These are phyloP conservation scores for Tolypocladium amazonense DNA, from an alignment of 2,329 filamentous ascomycete genomes.

Conservation along the genomic window DNA sequence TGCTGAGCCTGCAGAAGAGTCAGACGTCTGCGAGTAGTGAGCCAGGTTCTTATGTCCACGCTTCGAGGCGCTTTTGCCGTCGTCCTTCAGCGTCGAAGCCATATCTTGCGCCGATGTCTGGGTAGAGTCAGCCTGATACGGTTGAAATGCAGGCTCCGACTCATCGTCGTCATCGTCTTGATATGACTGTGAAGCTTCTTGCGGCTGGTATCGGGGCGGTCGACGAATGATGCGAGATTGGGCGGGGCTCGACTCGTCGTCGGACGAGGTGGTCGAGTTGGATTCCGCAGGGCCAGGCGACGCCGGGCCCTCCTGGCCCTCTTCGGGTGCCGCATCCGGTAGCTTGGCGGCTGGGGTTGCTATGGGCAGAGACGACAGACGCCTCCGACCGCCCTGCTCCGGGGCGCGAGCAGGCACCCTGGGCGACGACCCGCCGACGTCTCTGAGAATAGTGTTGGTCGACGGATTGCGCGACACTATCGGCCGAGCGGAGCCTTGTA, in stretches of 20 bases:
- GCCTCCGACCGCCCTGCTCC: slow-evolving; percentile 22
- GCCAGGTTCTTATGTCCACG: slow-evolving; percentile 20
- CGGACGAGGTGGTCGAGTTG: slow-evolving; percentile 30
- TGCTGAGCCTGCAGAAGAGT: slow-evolving; percentile 50
- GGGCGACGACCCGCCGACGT: slow-evolving; percentile 20
- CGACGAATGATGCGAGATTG: slow-evolving; percentile 51
- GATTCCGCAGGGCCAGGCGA: slow-evolving; percentile 27
- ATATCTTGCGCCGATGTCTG: slow-evolving; percentile 32
- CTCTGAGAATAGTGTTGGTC: slow-evolving; percentile 26
- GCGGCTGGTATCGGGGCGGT: slow-evolving; percentile 39
- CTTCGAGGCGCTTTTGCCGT: slow-evolving; percentile 22
- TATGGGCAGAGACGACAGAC: slow-evolving; percentile 35
- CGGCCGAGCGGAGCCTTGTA: slow-evolving; percentile 31
- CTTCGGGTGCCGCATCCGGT: slow-evolving; percentile 9
- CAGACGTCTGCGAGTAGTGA: slow-evolving; percentile 45
- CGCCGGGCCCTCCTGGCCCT: slow-evolving; percentile 11
- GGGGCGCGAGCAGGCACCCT: slow-evolving; percentile 10
- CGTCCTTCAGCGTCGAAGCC: slow-evolving; percentile 40
- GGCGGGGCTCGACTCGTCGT: slow-evolving; percentile 39
- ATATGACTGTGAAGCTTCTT: slow-evolving; percentile 24
- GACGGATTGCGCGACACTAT: slow-evolving; percentile 37
- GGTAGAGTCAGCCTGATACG: slow-evolving; percentile 27
- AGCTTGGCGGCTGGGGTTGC: slow-evolving; percentile 13
- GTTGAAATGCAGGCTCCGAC: slow-evolving; percentile 44
- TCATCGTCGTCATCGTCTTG: slow-evolving; percentile 45